A percentile compares a stretch with the other conserved stretches of the same genome.
Evolutionary conservation across 768 basidiomycete species (phyloP).

Genomic region (Pleurotus ostreatus): DNA sequence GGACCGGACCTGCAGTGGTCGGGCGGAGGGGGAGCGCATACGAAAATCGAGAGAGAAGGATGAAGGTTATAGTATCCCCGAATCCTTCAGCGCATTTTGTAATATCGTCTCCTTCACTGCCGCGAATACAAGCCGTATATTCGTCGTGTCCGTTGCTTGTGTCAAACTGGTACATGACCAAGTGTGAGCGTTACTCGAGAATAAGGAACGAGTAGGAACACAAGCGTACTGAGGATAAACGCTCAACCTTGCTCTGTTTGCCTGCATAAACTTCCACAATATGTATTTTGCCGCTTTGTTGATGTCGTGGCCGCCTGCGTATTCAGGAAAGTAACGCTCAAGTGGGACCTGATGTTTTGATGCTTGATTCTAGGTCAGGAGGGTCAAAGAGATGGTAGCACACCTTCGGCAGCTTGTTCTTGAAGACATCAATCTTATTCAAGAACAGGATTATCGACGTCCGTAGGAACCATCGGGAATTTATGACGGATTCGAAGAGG

Average conservation of each 20-base stretch:
- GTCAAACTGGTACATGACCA: conserved; percentile 47
- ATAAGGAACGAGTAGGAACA: neutral
- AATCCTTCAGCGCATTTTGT: conserved; percentile 78
- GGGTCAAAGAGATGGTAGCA: neutral
- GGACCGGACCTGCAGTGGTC: too few relatives aligned
- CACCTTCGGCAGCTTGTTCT: conserved; percentile 73
- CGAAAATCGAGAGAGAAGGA: neutral
- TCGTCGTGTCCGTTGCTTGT: conserved; percentile 83
- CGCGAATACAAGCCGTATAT: conserved; percentile 72
- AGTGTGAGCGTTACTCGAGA: neutral
- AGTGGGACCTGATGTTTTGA: conserved; percentile 52
- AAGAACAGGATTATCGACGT: conserved; percentile 90
- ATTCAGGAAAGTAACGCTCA: conserved; percentile 82
- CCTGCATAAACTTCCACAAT: conserved; percentile 92
- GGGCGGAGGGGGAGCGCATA: too few relatives aligned
- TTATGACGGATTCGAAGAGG: conserved; percentile 89
- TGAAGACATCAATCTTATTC: conserved; percentile 94
- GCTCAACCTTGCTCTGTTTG: conserved; percentile 76
- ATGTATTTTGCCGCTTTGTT: conserved; percentile 96
- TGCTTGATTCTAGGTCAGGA: neutral
- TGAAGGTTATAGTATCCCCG: conserved; percentile 57
- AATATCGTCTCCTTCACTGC: conserved; percentile 85
- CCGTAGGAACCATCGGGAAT: conserved; percentile 89
- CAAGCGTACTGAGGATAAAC: conserved; percentile 84
- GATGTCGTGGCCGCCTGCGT: conserved; percentile 84